Conservation (phyloP, 2,329 filamentous ascomycete genomes). For the Neofusicoccum ribis region DNA sequence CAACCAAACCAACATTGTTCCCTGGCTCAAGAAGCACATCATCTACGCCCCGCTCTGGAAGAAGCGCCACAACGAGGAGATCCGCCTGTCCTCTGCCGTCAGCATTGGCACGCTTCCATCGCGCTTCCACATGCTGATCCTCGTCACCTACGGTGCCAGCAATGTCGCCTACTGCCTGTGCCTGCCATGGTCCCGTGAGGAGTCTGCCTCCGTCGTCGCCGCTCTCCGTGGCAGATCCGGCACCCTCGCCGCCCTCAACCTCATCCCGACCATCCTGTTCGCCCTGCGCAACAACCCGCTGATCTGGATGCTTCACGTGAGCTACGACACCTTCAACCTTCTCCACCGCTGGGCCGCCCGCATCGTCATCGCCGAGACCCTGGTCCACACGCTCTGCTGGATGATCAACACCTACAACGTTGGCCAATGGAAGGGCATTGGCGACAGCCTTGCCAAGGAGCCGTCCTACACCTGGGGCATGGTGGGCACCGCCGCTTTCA, state of each 20-base stretch:
- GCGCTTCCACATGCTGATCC: constrained; percentile 71
- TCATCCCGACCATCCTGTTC: constrained; percentile 86
- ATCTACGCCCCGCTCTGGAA: constrained; percentile 70
- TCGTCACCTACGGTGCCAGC: constrained; percentile 66
- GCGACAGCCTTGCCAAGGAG: constrained; percentile 55
- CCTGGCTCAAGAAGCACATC: constrained; percentile 65
- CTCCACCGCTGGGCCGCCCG: constrained; percentile 82
- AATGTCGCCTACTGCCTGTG: constrained; percentile 78
- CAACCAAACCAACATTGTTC: constrained; percentile 48
- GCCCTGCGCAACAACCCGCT: constrained; percentile 92
- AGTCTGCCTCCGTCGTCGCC: constrained; percentile 63
- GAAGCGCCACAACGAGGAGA: constrained; percentile 75
- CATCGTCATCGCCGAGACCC: constrained; percentile 67
- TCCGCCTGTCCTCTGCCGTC: constrained; percentile 66
- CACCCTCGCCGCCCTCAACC: constrained; percentile 80
- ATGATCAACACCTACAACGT: constrained; percentile 63
- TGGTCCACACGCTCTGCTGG: constrained; percentile 74
- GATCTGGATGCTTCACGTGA: constrained; percentile 77
- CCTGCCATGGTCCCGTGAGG: constrained; percentile 58
- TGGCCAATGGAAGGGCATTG: constrained; percentile 62
- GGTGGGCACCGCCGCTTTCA: constrained; percentile 60
- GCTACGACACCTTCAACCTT: constrained; percentile 95
- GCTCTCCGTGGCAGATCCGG: constrained; percentile 85
- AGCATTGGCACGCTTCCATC: constrained; percentile 77
- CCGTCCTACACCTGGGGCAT: constrained; percentile 67